Base-by-base conservation (phyloP, 768 basidiomycete species). In the Podaxis sp. region DNA sequence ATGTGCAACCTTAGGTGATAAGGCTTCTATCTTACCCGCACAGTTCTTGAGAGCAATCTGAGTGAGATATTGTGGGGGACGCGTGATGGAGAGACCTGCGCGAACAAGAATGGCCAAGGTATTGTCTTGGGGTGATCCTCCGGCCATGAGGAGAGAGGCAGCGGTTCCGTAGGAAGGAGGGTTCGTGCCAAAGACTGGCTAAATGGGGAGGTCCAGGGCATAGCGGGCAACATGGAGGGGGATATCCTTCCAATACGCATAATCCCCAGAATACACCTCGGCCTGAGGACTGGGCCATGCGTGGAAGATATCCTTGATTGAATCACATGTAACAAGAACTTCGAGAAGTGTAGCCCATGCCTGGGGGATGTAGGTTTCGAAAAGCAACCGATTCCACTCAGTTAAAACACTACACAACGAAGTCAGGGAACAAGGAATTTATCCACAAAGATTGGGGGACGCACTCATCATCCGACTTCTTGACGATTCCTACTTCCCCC, bases 361-460 rank as follows among this genome's bases (percentile, higher is more conserved):
- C 11, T 69, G 66, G 0, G 83, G 82, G 15, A 84, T 76, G 59
- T 79, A 80, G 2, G 67, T 64, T 4, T 78, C 69, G 60, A 84
- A 84, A 0, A 85, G 65, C 6, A 80, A 65, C 15, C 66, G 67
- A 60, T 85, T 85, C 83, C 83, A 85, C 65, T 76, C 74, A 1
- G 80, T 71, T 5, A 79, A 68, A 7, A 80, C 69, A 33, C 83
- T 85, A 60, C 27, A 53, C 49, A 36, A 53, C n/a, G 40, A 8
- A 36, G 8, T 47, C n/a, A 22, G 41, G 25, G 52, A 7, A 58
- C 1, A 9, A 22, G 51, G n/a, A 50, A 47, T 9, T 24, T 13
- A 43, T 59, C 17, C 19, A 11, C 25, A 33, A 36, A 63, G 43
- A 19, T 15, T 2, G 3, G 41, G 41, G n/a, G 6, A 71, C 77